Conservation (phyloP, 2,329 filamentous ascomycete genomes). For the Ustulina deusta region DNA sequence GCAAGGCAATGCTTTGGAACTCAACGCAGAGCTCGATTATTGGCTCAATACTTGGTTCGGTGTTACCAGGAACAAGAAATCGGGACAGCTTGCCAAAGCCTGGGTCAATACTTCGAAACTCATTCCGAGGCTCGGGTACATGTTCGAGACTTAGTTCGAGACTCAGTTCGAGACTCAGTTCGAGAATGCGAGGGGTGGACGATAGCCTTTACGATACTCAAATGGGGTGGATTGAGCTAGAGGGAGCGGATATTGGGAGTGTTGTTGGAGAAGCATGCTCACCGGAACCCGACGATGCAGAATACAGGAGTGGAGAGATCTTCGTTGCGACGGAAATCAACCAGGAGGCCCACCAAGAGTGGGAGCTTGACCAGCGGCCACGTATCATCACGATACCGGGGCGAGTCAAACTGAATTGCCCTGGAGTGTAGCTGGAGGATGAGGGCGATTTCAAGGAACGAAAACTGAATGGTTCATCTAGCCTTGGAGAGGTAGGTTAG, state of each 20-base stretch:
- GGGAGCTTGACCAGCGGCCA: constrained; percentile 18
- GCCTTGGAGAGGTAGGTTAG: constrained; percentile 19
- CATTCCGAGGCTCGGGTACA: constrained; percentile 12
- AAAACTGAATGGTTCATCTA: not conserved
- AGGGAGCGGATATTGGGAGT: constrained; percentile 10
- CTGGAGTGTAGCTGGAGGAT: not conserved
- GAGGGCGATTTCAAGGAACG: not conserved
- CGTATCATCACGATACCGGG: constrained; percentile 35
- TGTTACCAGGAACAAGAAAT: not conserved
- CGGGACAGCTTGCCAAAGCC: constrained; percentile 9
- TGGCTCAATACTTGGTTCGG: not conserved
- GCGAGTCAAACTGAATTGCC: constrained; percentile 15
- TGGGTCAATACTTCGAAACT: not conserved
- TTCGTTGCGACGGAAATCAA: constrained; percentile 34
- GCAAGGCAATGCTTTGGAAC: not conserved
- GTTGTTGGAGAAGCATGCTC: not conserved
- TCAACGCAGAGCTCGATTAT: not conserved
- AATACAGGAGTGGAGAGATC: constrained; percentile 10
- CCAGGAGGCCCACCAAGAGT: constrained; percentile 4
- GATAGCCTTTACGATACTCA: not conserved
- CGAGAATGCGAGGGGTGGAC: not conserved
- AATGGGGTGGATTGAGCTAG: constrained; percentile 28
- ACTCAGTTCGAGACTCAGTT: constrained; percentile 9
- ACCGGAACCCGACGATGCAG: constrained; percentile 13
- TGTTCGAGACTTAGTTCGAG: constrained; percentile 15